These are phyloP conservation scores for Aspergillus fumigatiaffinis DNA, from an alignment of 2,329 filamentous ascomycete genomes.

Conservation along the genomic window DNA sequence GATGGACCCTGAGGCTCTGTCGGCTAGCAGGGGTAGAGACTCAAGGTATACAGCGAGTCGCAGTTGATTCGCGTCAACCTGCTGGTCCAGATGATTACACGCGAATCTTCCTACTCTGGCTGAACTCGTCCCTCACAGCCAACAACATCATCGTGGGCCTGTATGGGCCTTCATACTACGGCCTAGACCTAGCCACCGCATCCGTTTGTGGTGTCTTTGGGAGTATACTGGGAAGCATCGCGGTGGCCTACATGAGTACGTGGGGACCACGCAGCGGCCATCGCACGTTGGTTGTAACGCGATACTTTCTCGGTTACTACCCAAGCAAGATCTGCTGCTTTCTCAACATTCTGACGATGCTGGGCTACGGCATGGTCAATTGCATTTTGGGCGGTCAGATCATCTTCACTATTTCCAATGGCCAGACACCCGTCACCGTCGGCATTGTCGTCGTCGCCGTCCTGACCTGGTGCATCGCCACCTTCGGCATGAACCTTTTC, in stretches of 20 bases:
- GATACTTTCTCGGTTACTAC: slow-evolving; percentile 40
- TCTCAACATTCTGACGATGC: slow-evolving; percentile 38
- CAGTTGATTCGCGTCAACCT: slow-evolving; percentile 6
- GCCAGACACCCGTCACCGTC: slow-evolving; percentile 30
- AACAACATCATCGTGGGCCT: slow-evolving; percentile 40
- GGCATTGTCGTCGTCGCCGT: slow-evolving; percentile 34
- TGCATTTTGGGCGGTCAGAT: slow-evolving; percentile 40
- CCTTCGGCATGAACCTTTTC: slow-evolving; percentile 38
- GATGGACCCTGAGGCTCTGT: background rate
- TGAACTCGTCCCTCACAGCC: slow-evolving; percentile 32
- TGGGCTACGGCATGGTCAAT: slow-evolving; percentile 40
- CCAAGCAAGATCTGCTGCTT: slow-evolving; percentile 35
- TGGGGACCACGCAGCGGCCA: slow-evolving; percentile 39
- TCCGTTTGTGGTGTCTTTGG: slow-evolving; percentile 34
- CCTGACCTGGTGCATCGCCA: slow-evolving; percentile 30
- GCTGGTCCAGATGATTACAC: slow-evolving; percentile 1
- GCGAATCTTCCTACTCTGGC: slow-evolving; percentile 30
- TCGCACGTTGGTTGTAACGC: slow-evolving; percentile 37
- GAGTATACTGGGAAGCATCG: slow-evolving; percentile 24
- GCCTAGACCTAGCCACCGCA: slow-evolving; percentile 36
- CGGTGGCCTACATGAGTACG: slow-evolving; percentile 36
- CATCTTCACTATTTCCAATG: slow-evolving; percentile 35
- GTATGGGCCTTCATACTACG: slow-evolving; percentile 35
- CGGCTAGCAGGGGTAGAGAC: slow-evolving; percentile 8
- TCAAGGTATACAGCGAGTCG: slow-evolving; percentile 10